phyloP scores from a whole-genome alignment of 306 rosid species.

The Lotus japonicus region DNA sequence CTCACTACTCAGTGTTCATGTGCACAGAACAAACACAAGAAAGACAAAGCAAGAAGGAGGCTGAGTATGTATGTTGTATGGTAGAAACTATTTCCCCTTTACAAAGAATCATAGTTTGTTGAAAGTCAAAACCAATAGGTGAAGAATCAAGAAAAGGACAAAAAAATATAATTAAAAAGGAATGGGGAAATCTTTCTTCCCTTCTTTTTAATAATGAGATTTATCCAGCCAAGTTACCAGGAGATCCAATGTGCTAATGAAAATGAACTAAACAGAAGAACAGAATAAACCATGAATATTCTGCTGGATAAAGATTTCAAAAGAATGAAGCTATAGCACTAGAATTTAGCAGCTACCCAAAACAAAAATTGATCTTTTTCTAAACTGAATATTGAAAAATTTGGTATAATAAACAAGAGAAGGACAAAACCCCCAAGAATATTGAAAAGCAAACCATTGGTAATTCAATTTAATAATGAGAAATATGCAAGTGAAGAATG shows the following conservation, averaged over 20 bases:
- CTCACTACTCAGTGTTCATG: too few relatives aligned
- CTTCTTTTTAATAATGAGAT: background rate
- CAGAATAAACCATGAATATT: background rate
- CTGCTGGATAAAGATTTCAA: background rate
- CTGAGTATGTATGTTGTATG: background rate
- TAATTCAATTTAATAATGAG: background rate
- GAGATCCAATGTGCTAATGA: background rate
- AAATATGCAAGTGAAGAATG: background rate
- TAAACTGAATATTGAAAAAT: too few relatives aligned
- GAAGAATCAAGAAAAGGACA: background rate
- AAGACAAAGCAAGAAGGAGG: background rate
- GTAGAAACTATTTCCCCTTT: background rate
- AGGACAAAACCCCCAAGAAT: background rate
- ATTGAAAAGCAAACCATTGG: background rate
- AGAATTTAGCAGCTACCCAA: background rate
- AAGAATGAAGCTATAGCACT: background rate
- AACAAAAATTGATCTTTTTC: conserved; percentile 6
- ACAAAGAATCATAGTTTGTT: background rate
- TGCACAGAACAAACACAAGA: background rate
- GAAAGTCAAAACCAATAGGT: background rate
- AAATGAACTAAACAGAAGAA: background rate
- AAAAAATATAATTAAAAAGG: background rate
- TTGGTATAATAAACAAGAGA: background rate
- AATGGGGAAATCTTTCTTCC: background rate
- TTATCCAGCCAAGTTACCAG: background rate